Evolutionary conservation across 371 early-diverging fungal genomes (phyloP), one percentile per base, ranked within the genome.

Genomic region (Globomyces sp.): DNA sequence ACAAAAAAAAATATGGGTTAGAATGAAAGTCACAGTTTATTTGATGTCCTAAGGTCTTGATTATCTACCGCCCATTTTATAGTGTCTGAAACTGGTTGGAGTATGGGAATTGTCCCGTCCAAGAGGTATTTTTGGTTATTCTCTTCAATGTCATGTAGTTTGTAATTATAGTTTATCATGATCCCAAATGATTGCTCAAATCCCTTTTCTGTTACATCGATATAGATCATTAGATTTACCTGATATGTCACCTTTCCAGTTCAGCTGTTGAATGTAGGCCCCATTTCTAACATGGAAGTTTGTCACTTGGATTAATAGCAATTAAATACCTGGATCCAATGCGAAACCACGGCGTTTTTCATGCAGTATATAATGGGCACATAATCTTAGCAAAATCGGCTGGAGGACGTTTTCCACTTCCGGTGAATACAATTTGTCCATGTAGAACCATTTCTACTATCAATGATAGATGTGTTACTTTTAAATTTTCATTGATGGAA

Each of bases 271-370:
- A 3, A 90, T 84, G 63, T 88, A 87, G 0, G 94, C 93, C 4
- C 95, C 95, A 71, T 94, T 94, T 39, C 92, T 86, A 52, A 93
- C 72, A 67, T 94, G 95, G 68, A 94, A 94, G 73, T 93, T 92
- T 36, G 81, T 87, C 42, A 93, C 95, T 0, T 24, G 24, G 24
- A 24, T 24, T 24, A 24, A 24, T 24, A 24, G 24, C 24, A 24
- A 24, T 24, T 24, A 24, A 24, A 24, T 24, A 24, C 24, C 24
- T 24, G 93, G 92, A 73, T 93, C 93, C 10, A 86, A 69, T 0
- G 91, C 90, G 48, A 80, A 69, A 40, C 70, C 69, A 1, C 84
- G 78, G 43, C 83, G 77, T 63, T 88, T 89, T 67, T 88, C 89
- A 2, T 78, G 53, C 37, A 88, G 61, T 6, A 89, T 66, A 67